Conservation (phyloP, 78 protist species). For the Anaeramoeba ignava region DNA sequence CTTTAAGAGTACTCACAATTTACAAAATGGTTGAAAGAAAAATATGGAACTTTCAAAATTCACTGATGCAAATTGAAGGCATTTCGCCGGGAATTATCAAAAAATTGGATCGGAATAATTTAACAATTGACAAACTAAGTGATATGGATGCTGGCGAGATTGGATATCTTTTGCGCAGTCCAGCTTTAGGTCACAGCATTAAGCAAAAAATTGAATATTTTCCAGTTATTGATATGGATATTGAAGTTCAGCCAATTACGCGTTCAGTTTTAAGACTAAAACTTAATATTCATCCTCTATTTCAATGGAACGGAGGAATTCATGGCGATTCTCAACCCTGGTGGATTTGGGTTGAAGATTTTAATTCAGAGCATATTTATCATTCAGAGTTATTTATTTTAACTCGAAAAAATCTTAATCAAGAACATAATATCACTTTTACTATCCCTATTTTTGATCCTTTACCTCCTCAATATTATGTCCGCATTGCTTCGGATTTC, state of each 20-base stretch:
- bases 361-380: constrained; percentile 50
- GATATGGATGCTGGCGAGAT: not conserved
- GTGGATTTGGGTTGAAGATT: constrained; percentile 37
- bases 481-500: constrained; percentile 68
- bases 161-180: not conserved
- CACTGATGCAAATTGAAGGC: not conserved
- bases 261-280: not conserved
- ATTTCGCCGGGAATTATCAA: not conserved
- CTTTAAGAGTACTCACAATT: not conserved
- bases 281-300: not conserved
- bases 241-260: not conserved
- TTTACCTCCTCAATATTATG: constrained; percentile 49
- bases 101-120: not conserved
- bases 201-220: not conserved
- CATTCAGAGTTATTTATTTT: constrained; percentile 67
- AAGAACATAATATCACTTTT: constrained; percentile 4
- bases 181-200: not conserved
- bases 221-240: not conserved
- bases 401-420: not conserved
- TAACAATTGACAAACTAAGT: not conserved
- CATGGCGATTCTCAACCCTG: not conserved
- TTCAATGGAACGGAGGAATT: not conserved
- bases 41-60: not conserved
- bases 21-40: not conserved
- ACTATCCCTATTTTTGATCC: constrained; percentile 26